Conservation (phyloP, 2,329 filamentous ascomycete genomes). For the Fusarium sp. region DNA sequence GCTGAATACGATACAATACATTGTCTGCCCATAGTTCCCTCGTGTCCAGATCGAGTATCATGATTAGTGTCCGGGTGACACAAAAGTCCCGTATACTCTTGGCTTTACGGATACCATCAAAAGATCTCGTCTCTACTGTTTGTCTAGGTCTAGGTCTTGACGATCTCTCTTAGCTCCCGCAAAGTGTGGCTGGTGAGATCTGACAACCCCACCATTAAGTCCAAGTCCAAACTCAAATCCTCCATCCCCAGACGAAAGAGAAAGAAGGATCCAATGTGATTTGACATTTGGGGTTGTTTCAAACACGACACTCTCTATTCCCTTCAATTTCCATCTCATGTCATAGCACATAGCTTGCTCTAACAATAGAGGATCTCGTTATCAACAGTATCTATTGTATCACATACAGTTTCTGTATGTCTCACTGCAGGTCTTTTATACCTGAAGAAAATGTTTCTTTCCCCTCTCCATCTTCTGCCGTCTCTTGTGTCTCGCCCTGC, state of each 20-base stretch:
- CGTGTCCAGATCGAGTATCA: too few relatives aligned
- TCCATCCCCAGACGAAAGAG: neutral
- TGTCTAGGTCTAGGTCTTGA: neutral
- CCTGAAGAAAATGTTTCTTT: neutral
- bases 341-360: neutral
- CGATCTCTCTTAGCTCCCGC: constrained; percentile 33
- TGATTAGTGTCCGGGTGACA: neutral
- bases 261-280: neutral
- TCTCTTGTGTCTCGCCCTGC: neutral
- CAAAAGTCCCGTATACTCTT: neutral
- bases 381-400: neutral
- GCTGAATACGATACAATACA: neutral
- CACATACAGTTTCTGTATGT: constrained; percentile 3
- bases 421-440: constrained; percentile 12
- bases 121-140: neutral
- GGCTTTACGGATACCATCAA: neutral
- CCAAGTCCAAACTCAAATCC: neutral
- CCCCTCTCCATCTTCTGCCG: neutral
- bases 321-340: neutral
- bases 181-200: constrained; percentile 39
- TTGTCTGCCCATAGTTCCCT: too few relatives aligned
- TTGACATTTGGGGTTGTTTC: neutral
- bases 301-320: neutral
- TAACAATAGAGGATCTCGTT: neutral
- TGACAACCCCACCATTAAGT: constrained; percentile 16